Conservation (phyloP, 306 rosid genomes). For the Psophocarpus tetragonolobus region DNA sequence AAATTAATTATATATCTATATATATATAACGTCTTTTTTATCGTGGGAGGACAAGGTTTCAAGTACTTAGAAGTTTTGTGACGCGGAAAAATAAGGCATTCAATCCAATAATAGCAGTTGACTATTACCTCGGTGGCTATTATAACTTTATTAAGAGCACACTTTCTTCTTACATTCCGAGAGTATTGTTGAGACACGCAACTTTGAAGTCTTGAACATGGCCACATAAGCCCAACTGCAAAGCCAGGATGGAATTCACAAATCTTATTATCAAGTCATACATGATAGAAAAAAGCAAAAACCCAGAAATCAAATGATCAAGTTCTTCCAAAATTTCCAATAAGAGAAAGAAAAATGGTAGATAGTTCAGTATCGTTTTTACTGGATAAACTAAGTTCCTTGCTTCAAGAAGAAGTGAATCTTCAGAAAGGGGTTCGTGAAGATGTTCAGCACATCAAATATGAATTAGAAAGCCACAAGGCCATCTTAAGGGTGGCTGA, state of each 20-base stretch:
- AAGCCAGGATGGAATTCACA: not conserved
- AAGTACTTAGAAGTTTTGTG: not conserved
- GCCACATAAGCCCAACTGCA: slow-evolving; percentile 17
- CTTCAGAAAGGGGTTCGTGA: slow-evolving; percentile 45
- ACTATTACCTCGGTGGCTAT: slow-evolving; percentile 21
- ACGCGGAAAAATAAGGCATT: not conserved
- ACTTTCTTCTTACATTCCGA: not conserved
- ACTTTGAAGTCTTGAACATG: not conserved
- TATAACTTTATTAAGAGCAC: not conserved
- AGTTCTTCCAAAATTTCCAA: not conserved
- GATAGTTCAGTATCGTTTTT: slow-evolving; percentile 55
- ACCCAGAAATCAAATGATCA: not conserved
- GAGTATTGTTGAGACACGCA: not conserved
- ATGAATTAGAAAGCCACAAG: slow-evolving; percentile 43
- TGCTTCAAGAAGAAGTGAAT: slow-evolving; percentile 48
- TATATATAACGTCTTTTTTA: not conserved
- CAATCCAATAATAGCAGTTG: not conserved
- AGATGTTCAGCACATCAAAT: slow-evolving; percentile 45
- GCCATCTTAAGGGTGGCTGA: slow-evolving; percentile 46
- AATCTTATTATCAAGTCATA: not conserved
- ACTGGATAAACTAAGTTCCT: slow-evolving; percentile 38
- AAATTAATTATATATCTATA: too few relatives aligned
- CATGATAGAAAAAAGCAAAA: not conserved
- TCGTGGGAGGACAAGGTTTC: not conserved
- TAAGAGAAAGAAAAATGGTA: slow-evolving; percentile 41